These are phyloP conservation scores for Herpetospermum pedunculosum DNA, from an alignment of 306 rosid species.

Conservation along the genomic window DNA sequence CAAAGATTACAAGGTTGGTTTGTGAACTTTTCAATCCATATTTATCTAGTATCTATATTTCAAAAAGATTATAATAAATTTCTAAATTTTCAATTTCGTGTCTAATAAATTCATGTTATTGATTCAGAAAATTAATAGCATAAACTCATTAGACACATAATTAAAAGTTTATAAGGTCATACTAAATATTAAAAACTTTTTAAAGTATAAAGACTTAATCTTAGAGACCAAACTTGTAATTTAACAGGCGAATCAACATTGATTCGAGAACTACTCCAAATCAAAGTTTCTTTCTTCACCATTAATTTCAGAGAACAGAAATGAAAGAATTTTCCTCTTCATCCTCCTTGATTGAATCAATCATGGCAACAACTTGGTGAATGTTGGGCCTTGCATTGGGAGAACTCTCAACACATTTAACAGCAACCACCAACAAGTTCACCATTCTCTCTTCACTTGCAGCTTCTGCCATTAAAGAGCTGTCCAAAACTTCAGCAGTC, in stretches of 20 bases:
- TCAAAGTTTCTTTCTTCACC: neutral
- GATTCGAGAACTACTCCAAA: neutral
- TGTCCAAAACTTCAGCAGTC: conserved; percentile 84
- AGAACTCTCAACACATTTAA: conserved; percentile 46
- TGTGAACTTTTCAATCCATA: neutral
- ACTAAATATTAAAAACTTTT: neutral
- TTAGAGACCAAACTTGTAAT: no score
- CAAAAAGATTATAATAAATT: no score
- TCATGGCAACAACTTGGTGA: conserved; percentile 53
- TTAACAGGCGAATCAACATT: no score
- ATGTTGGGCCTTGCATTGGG: conserved; percentile 60
- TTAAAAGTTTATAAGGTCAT: neutral
- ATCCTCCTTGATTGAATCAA: conserved; percentile 56
- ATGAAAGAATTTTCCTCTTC: conserved; percentile 48
- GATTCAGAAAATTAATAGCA: neutral
- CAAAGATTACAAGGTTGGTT: no score
- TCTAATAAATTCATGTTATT: no score
- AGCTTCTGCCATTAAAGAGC: conserved; percentile 32
- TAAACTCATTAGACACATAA: neutral
- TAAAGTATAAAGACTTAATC: no score
- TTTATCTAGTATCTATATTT: neutral
- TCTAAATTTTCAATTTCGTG: neutral
- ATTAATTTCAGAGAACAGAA: neutral
- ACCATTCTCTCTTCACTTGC: conserved; percentile 82
- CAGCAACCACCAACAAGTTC: conserved; percentile 68